A percentile compares a stretch with the other conserved stretches of the same genome.
Evolutionary conservation across 2,329 filamentous ascomycete species (phyloP).

Genomic region (Elsinoe arachidis): DNA sequence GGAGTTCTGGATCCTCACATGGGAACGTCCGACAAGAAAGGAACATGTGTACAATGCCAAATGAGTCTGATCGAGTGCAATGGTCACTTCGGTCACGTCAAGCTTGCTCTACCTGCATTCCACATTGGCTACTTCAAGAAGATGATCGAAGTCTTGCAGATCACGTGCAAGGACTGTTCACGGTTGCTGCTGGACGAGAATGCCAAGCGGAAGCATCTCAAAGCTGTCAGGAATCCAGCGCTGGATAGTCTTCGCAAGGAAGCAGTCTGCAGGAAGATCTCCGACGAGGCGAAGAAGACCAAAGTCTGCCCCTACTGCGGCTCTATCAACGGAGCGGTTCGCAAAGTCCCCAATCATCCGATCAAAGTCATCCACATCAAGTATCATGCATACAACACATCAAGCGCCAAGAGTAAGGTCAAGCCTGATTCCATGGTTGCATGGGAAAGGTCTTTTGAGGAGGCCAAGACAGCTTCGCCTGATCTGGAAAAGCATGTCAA

Average conservation of each 20-base stretch:
- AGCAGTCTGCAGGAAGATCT: slow-evolving; percentile 79
- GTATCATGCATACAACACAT: slow-evolving; percentile 79
- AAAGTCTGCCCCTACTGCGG: slow-evolving; percentile 74
- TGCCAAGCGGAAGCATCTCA: slow-evolving; percentile 69
- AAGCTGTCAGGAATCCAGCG: slow-evolving; percentile 67
- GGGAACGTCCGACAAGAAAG: slow-evolving; percentile 79
- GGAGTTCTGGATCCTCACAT: slow-evolving; percentile 82
- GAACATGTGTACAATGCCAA: slow-evolving; percentile 73
- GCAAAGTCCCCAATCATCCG: slow-evolving; percentile 72
- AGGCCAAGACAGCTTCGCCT: slow-evolving; percentile 65
- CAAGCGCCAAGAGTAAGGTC: slow-evolving; percentile 75
- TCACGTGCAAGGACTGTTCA: slow-evolving; percentile 92
- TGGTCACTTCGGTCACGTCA: slow-evolving; percentile 91
- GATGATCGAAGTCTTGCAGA: slow-evolving; percentile 82
- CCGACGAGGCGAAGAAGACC: slow-evolving; percentile 80
- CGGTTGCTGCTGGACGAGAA: slow-evolving; percentile 72
- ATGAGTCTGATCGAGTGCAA: slow-evolving; percentile 76
- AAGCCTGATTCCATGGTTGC: slow-evolving; percentile 71
- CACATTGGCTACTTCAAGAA: slow-evolving; percentile 95
- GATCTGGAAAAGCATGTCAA: slow-evolving; percentile 86
- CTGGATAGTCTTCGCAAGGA: slow-evolving; percentile 80
- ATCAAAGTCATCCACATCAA: slow-evolving; percentile 93
- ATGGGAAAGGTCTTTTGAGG: slow-evolving; percentile 78
- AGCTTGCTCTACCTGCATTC: slow-evolving; percentile 82
- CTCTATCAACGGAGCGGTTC: slow-evolving; percentile 79